Evolutionary conservation across 176 grass and related monocot species (phyloP).

Genomic region (Typha latifolia): DNA sequence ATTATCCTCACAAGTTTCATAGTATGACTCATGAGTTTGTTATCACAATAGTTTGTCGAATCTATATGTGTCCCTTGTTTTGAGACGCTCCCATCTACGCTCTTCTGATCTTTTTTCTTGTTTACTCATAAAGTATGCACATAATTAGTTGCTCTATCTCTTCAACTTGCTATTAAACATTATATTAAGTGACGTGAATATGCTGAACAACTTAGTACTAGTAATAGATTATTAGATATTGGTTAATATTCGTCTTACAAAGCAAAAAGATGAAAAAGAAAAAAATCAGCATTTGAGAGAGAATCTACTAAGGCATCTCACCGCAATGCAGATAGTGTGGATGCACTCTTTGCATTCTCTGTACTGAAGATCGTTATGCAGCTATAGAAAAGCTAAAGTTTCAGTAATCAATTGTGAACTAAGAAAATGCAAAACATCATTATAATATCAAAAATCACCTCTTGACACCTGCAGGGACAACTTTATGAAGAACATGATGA

Average conservation of each 20-base stretch:
- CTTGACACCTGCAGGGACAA: conserved; percentile 49
- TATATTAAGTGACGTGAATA: too few species aligned
- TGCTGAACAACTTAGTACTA: too few species aligned
- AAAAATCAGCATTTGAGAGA: background rate
- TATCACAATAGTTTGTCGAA: too few species aligned
- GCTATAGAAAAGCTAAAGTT: conserved; percentile 27
- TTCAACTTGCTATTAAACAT: too few species aligned
- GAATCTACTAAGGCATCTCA: conserved; percentile 24
- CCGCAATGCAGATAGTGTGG: conserved; percentile 49
- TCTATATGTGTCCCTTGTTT: too few species aligned
- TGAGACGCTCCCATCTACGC: too few species aligned
- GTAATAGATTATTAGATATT: background rate
- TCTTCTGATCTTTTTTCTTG: too few species aligned
- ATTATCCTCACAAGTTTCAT: too few species aligned
- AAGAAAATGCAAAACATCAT: background rate
- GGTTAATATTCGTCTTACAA: background rate
- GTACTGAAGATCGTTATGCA: conserved; percentile 43
- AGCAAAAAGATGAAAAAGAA: background rate
- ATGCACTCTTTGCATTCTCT: conserved; percentile 52
- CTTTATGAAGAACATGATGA: conserved; percentile 90
- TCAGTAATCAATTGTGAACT: conserved; percentile 15
- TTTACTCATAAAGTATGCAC: too few species aligned
- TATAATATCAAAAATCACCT: conserved; percentile 40
- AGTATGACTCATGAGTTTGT: too few species aligned
- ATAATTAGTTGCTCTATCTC: too few species aligned